Conservation (phyloP, 2,329 filamentous ascomycete genomes). For the Stemphylium beticola region DNA sequence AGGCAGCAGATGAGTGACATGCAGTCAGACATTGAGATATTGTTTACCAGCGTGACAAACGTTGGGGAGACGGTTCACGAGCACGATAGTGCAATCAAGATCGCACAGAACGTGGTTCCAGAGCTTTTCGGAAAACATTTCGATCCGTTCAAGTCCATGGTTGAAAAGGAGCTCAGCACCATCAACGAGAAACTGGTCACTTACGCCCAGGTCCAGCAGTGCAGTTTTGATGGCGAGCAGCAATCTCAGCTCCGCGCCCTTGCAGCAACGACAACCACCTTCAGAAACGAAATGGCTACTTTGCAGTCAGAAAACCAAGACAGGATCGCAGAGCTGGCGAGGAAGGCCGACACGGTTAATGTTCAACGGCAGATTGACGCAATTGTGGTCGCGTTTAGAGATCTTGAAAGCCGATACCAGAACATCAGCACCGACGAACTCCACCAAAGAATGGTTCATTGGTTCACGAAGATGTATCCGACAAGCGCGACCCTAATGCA, state of each 20-base stretch:
- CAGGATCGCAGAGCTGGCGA: background rate
- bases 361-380: conserved; percentile 3
- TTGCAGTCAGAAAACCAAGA: background rate
- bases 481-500: conserved; percentile 4
- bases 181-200: background rate
- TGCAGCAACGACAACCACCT: background rate
- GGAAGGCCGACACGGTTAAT: conserved; percentile 3
- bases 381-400: conserved; percentile 12
- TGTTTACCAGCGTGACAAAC: background rate
- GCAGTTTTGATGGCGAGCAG: background rate
- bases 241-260: background rate
- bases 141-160: conserved; percentile 10
- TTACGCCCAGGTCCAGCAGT: background rate
- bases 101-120: conserved; percentile 2
- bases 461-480: conserved; percentile 31
- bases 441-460: conserved; percentile 30
- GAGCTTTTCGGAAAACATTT: conserved; percentile 12
- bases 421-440: conserved; percentile 35
- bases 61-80: background rate
- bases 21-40: background rate
- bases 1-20: background rate
- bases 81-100: background rate
- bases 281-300: background rate
- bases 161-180: background rate
- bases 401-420: conserved; percentile 30